Percentiles rank a stretch among this genome's conserved stretches.
These are phyloP conservation scores for Hypomontagnella monticulosa DNA, from an alignment of 495 filamentous ascomycete species.

Conservation along the genomic window DNA sequence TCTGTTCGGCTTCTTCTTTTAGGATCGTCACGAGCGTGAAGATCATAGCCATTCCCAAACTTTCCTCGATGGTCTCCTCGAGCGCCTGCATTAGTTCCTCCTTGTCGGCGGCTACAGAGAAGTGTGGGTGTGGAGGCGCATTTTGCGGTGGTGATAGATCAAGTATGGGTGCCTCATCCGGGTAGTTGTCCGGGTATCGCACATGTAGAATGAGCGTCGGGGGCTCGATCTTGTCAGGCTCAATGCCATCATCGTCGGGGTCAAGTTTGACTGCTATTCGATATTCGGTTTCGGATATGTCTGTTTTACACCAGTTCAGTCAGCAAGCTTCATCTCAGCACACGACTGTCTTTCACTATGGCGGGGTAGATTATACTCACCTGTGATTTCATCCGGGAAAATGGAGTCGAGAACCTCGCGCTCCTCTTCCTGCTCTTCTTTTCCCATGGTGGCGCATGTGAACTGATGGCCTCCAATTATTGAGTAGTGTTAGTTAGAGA, in stretches of 20 bases:
- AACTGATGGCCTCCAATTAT: not conserved
- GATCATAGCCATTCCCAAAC: slow-evolving; percentile 97
- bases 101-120: slow-evolving; percentile 70
- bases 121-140: slow-evolving; percentile 69
- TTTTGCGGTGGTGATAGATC: slow-evolving; percentile 77
- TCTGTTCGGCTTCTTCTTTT: slow-evolving; percentile 85
- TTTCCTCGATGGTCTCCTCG: slow-evolving; percentile 79
- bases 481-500: slow-evolving; percentile 1
- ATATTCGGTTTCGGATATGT: slow-evolving; percentile 86
- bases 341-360: slow-evolving; percentile 10
- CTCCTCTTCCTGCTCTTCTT: slow-evolving; percentile 94
- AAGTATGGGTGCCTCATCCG: slow-evolving; percentile 82
- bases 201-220: slow-evolving; percentile 82
- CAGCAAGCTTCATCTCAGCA: slow-evolving; percentile 1
- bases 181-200: slow-evolving; percentile 85
- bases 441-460: slow-evolving; percentile 72
- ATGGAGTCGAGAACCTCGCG: slow-evolving; percentile 97
- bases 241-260: slow-evolving; percentile 62
- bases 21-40: slow-evolving; percentile 87
- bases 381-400: slow-evolving; percentile 96
- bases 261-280: slow-evolving; percentile 85
- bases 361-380: slow-evolving; percentile 55
- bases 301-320: slow-evolving; percentile 52
- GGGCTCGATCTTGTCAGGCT: slow-evolving; percentile 65
- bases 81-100: slow-evolving; percentile 73